These are phyloP conservation scores for Aspergillus haitiensis DNA, from an alignment of 495 filamentous ascomycete genomes.

Conservation along the genomic window DNA sequence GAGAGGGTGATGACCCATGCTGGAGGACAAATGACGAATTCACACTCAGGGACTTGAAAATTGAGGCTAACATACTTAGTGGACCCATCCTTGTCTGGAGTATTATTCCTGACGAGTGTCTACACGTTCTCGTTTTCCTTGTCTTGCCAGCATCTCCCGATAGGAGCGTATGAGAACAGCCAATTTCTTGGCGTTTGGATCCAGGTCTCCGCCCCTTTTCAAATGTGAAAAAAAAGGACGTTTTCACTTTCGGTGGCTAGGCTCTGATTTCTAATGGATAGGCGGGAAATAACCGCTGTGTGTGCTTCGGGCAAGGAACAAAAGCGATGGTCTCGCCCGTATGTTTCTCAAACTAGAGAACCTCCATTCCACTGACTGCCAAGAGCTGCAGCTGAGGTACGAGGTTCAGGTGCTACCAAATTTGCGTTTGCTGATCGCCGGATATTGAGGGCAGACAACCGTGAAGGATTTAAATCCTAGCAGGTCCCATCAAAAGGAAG, in stretches of 20 bases:
- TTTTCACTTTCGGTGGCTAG: no score
- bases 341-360: no score
- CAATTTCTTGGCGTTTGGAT: not conserved
- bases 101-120: not conserved
- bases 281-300: no score
- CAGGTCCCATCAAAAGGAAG: not conserved
- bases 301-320: no score
- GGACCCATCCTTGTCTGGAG: no score
- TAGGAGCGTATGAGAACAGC: not conserved
- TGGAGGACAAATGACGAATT: not conserved
- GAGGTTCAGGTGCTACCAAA: no score
- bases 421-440: no score
- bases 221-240: no score
- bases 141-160: not conserved
- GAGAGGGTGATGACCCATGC: not conserved
- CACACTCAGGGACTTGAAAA: not conserved
- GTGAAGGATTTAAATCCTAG: slow-evolving; percentile 11
- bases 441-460: not conserved
- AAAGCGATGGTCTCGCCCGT: no score
- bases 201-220: not conserved
- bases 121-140: slow-evolving; percentile 3
- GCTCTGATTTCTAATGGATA: no score
- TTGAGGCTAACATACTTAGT: not conserved
- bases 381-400: no score
- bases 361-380: no score